Base-by-base conservation (phyloP, 805 yeast species). In the Suhomyces prunicola region DNA sequence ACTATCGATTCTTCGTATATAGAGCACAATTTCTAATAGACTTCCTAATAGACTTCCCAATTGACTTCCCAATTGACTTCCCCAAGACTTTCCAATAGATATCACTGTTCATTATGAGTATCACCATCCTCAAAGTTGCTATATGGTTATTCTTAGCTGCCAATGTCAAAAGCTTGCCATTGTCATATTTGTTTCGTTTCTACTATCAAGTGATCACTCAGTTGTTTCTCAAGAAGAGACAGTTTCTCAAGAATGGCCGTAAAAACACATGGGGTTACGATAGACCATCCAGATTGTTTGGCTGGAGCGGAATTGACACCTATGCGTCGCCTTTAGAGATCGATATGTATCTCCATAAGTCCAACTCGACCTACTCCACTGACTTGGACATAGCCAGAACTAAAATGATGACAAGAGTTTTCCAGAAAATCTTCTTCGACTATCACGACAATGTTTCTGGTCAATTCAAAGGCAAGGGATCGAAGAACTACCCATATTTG, bases 311-410 rank as follows among this genome's bases (percentile, higher is more conserved):
- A 12, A 73, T 73, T 57, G 57, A 66, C 22, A 80, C 91, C 0
- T 82, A 81, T 54, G 88, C 87, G 27, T 85, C 93, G 1, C 83
- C 88, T 6, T 70, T 88, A 62, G 97, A 92, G 65, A 84, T 90
- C 64, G 97, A 92, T 68, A 81, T 88, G 73, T 90, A 90, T 64
- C 61, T 90, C 47, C 98, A 92, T 74, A 93, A 92, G 72, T 83
- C 87, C 52, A 93, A 93, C 67, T 84, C 93, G 6, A 87, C 96
- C 1, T 93, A 92, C 69, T 87, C 88, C 62, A 71, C 77, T 17
- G 97, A 92, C 59, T 73, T 90, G 65, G 97, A 92, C 65, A 76
- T 90, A 56, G 84, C 89, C 2, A 82, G 97, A 64, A 77, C 88
- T 6, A 82, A 84, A 52, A 68, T 86, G 51, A 72, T 90, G 72